phyloP scores from a whole-genome alignment of 352 stramenopile species.

The Globisporangium spiculum region DNA sequence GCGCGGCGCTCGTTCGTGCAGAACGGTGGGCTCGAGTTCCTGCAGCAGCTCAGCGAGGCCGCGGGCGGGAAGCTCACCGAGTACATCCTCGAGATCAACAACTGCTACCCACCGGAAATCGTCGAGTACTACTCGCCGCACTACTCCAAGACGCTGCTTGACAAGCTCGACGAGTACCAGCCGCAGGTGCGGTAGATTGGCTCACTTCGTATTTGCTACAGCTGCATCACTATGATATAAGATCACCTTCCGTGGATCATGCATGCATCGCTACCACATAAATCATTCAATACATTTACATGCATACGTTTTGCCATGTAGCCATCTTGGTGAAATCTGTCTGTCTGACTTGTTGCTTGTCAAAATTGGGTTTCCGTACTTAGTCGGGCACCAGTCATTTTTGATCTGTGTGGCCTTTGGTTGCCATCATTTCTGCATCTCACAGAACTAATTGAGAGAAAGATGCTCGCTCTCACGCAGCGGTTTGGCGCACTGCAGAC shows the following conservation, averaged over 20 bases:
- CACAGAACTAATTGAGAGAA: neutral
- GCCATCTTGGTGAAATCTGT: neutral
- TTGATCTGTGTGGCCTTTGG: neutral
- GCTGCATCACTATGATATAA: neutral
- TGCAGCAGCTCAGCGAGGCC: conserved; percentile 91
- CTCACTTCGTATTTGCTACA: neutral
- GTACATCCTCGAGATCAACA: conserved; percentile 96
- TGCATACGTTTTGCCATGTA: neutral
- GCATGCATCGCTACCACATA: neutral
- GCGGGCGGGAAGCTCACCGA: conserved; percentile 93
- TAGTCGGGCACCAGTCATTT: conserved; percentile 14
- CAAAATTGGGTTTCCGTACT: conserved; percentile 4
- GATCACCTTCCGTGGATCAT: neutral
- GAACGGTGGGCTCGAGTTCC: conserved; percentile 91
- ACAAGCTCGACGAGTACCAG: conserved; percentile 95
- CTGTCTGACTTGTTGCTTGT: neutral
- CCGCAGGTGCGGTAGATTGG: conserved; percentile 72
- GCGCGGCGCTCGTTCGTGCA: conserved; percentile 91
- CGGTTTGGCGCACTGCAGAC: conserved; percentile 22
- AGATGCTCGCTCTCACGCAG: conserved; percentile 37
- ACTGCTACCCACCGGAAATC: conserved; percentile 94
- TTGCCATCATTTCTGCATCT: neutral
- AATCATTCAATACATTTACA: neutral
- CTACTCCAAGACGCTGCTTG: conserved; percentile 94
- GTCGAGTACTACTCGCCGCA: conserved; percentile 96